A percentile compares a stretch with the other conserved stretches of the same genome.
These are phyloP conservation scores for Solanum lignicaule DNA, from an alignment of 257 asterid species.

Conservation along the genomic window DNA sequence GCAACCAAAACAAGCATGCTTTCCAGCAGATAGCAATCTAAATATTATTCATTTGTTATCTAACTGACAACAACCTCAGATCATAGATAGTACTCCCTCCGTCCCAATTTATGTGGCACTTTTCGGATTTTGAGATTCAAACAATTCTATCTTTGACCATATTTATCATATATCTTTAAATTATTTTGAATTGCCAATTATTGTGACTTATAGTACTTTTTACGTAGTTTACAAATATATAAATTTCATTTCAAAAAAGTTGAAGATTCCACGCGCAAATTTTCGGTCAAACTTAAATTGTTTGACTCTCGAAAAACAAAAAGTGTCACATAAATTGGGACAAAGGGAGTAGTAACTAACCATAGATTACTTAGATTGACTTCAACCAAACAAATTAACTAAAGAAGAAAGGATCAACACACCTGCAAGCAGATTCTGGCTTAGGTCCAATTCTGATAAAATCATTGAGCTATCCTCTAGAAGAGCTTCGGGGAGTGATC, in stretches of 20 bases:
- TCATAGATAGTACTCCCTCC: neutral
- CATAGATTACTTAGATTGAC: neutral
- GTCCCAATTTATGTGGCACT: no score
- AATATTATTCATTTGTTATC: neutral
- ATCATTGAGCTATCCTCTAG: conserved; percentile 75
- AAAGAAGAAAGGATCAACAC: neutral
- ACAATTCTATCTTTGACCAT: no score
- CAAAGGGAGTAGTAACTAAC: neutral
- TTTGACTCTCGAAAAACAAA: no score
- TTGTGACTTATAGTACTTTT: no score
- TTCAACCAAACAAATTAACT: neutral
- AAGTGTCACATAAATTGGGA: no score
- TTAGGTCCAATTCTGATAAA: conserved; percentile 67
- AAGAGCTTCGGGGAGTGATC: conserved; percentile 70
- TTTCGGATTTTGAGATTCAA: no score
- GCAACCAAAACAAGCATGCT: neutral
- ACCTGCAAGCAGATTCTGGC: conserved; percentile 79
- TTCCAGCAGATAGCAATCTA: neutral
- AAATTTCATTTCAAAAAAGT: no score
- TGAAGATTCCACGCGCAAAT: no score
- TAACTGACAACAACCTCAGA: neutral
- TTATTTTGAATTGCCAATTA: no score
- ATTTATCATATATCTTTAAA: no score
- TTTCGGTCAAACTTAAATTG: no score
- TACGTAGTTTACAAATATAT: no score